These are phyloP conservation scores for Neonectria ditissima DNA, from an alignment of 2,329 filamentous ascomycete species.

Conservation along the genomic window DNA sequence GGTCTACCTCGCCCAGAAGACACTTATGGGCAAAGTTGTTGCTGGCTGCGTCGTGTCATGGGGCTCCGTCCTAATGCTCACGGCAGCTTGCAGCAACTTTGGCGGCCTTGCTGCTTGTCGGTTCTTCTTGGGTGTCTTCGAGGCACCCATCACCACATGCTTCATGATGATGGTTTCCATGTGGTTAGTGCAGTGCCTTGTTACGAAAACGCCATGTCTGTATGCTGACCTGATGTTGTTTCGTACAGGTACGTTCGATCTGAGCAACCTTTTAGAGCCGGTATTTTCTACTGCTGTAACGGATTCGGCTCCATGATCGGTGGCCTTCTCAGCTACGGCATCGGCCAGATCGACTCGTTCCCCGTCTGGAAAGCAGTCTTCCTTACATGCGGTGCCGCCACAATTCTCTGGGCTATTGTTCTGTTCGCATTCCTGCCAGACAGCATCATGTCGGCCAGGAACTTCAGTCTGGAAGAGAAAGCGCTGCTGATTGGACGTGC, in stretches of 20 bases:
- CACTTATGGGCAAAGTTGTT: constrained; percentile 51
- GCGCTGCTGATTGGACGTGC: constrained; percentile 71
- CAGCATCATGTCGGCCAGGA: constrained; percentile 50
- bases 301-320: constrained; percentile 56
- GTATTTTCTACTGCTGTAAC: constrained; percentile 52
- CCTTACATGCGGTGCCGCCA: constrained; percentile 60
- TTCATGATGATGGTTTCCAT: constrained; percentile 64
- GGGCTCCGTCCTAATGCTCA: constrained; percentile 56
- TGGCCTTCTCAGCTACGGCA: constrained; percentile 60
- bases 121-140: constrained; percentile 60
- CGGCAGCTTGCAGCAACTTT: constrained; percentile 56
- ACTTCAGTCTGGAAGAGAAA: constrained; percentile 34
- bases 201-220: neutral
- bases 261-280: constrained; percentile 59
- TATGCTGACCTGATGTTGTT: neutral
- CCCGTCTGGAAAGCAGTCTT: constrained; percentile 64
- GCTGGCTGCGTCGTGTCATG: constrained; percentile 48
- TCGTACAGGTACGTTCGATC: constrained; percentile 52
- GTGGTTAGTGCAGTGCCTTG: constrained; percentile 47
- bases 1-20: constrained; percentile 51
- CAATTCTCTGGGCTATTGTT: constrained; percentile 58
- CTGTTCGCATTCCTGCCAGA: constrained; percentile 60
- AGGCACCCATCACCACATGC: constrained; percentile 60
- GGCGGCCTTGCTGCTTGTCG: constrained; percentile 56
- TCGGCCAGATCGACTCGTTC: constrained; percentile 60